phyloP scores from a whole-genome alignment of 2,329 filamentous ascomycete genomes.

The Fulvia fulva region DNA sequence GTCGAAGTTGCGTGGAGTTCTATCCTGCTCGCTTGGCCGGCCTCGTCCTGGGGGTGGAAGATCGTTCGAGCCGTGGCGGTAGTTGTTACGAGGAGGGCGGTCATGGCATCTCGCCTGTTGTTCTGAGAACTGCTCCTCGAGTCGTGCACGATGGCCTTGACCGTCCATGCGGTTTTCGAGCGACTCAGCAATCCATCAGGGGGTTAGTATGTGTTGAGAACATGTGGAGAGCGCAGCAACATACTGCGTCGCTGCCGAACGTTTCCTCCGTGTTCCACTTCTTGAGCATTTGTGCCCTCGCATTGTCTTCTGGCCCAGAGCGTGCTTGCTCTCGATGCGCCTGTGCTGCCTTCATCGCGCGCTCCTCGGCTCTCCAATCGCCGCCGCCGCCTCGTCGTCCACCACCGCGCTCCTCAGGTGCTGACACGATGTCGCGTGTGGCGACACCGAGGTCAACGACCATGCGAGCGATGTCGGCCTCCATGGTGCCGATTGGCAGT shows the following conservation, averaged over 20 bases:
- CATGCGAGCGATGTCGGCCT: conserved; percentile 20
- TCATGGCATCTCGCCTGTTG: neutral
- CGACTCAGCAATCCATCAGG: neutral
- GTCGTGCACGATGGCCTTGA: conserved; percentile 3
- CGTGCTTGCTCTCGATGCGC: neutral
- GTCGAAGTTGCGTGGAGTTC: neutral
- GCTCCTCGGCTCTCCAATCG: neutral
- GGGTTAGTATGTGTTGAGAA: neutral
- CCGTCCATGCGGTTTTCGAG: conserved; percentile 4
- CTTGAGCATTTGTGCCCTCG: neutral
- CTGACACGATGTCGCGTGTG: conserved; percentile 24
- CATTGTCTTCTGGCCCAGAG: neutral
- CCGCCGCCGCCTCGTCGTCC: neutral
- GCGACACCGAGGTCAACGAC: conserved; percentile 22
- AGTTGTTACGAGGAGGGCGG: neutral
- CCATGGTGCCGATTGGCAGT: conserved; percentile 17
- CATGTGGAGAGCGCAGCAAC: neutral
- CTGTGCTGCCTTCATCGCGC: neutral
- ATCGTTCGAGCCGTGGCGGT: neutral
- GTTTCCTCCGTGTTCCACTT: conserved; percentile 13
- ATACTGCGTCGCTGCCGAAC: conserved; percentile 11
- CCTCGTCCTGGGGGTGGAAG: neutral
- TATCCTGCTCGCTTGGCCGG: neutral
- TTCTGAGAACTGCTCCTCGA: neutral
- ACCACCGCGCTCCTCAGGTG: conserved; percentile 9